These are phyloP conservation scores for Trichopus zeylanicus DNA, from an alignment of 116 monocot species.

Conservation along the genomic window DNA sequence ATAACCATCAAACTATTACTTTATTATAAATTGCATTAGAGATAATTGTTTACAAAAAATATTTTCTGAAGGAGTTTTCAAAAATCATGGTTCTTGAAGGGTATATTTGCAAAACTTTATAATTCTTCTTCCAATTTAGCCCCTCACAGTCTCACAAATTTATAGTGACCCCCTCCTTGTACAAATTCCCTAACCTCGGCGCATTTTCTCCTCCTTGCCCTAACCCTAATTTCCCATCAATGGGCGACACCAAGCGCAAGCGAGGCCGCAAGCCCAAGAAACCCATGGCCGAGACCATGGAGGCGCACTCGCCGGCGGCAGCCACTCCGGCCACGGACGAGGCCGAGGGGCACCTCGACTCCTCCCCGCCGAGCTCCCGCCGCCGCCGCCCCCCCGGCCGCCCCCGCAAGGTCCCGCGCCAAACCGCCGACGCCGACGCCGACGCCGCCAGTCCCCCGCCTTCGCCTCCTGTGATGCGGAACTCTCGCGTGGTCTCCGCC, in stretches of 20 bases:
- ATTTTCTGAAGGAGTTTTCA: too few relatives aligned
- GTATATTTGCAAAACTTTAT: too few relatives aligned
- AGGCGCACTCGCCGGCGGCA: slow-evolving; percentile 19
- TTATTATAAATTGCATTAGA: too few relatives aligned
- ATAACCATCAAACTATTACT: too few relatives aligned
- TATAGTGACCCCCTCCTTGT: background rate
- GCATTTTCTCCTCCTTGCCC: background rate
- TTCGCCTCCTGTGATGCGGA: slow-evolving; percentile 1
- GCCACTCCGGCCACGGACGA: slow-evolving; percentile 14
- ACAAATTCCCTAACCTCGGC: background rate
- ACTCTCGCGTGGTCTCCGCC: slow-evolving; percentile 5
- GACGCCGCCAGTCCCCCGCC: background rate
- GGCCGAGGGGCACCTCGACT: slow-evolving; percentile 2
- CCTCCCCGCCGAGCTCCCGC: slow-evolving; percentile 11
- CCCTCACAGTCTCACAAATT: background rate
- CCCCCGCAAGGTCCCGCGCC: slow-evolving; percentile 19
- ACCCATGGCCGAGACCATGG: slow-evolving; percentile 21
- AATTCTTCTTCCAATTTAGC: too few relatives aligned
- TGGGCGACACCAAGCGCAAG: slow-evolving; percentile 40
- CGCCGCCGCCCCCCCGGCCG: slow-evolving; percentile 16
- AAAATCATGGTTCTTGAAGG: too few relatives aligned
- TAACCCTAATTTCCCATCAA: slow-evolving; percentile 6
- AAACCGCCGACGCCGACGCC: background rate
- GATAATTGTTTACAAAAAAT: too few relatives aligned
- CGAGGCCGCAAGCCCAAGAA: slow-evolving; percentile 31